phyloP scores from a whole-genome alignment of 1,139 yeast genomes.

The Torulaspora globosa region DNA sequence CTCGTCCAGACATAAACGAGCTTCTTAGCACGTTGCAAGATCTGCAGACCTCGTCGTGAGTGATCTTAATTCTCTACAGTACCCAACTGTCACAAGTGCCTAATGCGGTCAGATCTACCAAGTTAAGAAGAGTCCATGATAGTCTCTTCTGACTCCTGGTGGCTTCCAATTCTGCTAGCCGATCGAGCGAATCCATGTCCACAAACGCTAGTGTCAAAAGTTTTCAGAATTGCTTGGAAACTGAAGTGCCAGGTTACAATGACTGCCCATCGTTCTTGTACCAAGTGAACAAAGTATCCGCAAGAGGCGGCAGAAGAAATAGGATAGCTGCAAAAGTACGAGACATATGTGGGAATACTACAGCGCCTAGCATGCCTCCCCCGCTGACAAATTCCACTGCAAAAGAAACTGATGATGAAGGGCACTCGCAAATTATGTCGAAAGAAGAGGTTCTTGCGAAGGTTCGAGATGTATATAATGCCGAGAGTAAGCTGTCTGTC shows the following conservation, averaged over 20 bases:
- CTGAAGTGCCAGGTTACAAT: constrained; percentile 37
- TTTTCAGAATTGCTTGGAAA: constrained; percentile 36
- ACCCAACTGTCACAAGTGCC: not conserved
- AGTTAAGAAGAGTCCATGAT: not conserved
- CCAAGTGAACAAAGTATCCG: constrained; percentile 20
- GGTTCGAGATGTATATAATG: constrained; percentile 17
- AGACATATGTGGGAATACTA: constrained; percentile 26
- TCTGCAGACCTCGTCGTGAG: constrained; percentile 11
- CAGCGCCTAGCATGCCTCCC: constrained; percentile 17
- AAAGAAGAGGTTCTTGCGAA: constrained; percentile 23
- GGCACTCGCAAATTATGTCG: constrained; percentile 3
- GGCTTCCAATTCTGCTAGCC: not conserved
- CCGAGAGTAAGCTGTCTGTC: constrained; percentile 20
- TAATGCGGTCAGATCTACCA: not conserved
- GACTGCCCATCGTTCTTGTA: constrained; percentile 37
- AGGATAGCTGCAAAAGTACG: constrained; percentile 9
- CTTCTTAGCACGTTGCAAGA: constrained; percentile 20
- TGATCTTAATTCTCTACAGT: not conserved
- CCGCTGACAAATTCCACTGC: constrained; percentile 18
- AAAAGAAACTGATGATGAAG: not conserved
- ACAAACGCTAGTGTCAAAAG: constrained; percentile 19
- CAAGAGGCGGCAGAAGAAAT: constrained; percentile 10
- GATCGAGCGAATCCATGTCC: constrained; percentile 1
- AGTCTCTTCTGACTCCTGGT: not conserved
- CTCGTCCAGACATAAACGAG: constrained; percentile 61